phyloP scores from a whole-genome alignment of 2,329 filamentous ascomycete genomes.

The Westerdykella sp. region DNA sequence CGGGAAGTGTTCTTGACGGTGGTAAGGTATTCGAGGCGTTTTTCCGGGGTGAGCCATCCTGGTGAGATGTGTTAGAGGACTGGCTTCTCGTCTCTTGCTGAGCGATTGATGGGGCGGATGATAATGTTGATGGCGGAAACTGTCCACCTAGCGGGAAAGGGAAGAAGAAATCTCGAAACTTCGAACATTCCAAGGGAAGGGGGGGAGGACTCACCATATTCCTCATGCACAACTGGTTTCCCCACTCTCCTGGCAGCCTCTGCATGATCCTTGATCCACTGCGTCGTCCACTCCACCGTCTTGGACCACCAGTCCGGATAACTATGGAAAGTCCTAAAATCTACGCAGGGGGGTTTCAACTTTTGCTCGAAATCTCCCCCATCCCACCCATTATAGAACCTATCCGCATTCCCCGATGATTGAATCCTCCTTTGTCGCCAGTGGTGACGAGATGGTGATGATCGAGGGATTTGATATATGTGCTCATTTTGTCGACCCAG shows the following conservation, averaged over 20 bases:
- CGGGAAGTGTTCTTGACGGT: constrained; percentile 42
- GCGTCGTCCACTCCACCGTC: constrained; percentile 47
- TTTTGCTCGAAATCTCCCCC: constrained; percentile 52
- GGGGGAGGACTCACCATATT: constrained; percentile 37
- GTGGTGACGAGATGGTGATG: constrained; percentile 50
- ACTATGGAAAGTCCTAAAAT: constrained; percentile 52
- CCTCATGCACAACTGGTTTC: constrained; percentile 53
- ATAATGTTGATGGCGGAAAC: neutral
- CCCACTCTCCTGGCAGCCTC: constrained; percentile 37
- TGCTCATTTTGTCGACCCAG: constrained; percentile 52
- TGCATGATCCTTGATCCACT: constrained; percentile 52
- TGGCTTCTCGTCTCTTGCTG: neutral
- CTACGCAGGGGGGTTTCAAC: constrained; percentile 44
- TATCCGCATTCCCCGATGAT: constrained; percentile 20
- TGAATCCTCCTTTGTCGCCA: constrained; percentile 45
- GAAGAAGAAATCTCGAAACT: no score
- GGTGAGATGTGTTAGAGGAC: neutral
- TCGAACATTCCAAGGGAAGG: neutral
- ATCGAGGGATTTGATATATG: constrained; percentile 50
- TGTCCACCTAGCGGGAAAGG: neutral
- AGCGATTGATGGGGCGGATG: neutral
- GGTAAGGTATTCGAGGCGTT: constrained; percentile 43
- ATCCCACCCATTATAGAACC: constrained; percentile 40
- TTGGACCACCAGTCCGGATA: constrained; percentile 54
- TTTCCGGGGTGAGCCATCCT: constrained; percentile 48